Evolutionary conservation across 1,139 yeast species (phyloP), one percentile per base, ranked within the genome.

Genomic region (Suhomyces ambrosiae): DNA sequence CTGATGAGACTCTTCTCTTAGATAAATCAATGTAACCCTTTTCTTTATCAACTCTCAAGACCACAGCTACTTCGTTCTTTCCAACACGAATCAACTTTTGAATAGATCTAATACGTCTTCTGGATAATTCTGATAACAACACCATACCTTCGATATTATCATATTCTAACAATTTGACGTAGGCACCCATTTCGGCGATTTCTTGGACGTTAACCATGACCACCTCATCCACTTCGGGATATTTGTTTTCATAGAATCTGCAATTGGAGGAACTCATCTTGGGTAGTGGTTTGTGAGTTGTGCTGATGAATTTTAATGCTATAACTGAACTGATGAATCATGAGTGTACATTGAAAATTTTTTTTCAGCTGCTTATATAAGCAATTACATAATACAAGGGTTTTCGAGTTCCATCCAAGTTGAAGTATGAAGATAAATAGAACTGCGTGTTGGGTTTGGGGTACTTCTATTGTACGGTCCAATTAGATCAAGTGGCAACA

Each of bases 121-220:
- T 87, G 25, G 97, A 89, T 54, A 92, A 79, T 70, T 92, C 99
- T 27, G 96, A 86, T 56, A 92, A 79, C 53, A 92, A 76, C 45
- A 92, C 96, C 99, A 92, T 92, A 58, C 98, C 99, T 70, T 92
- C 98, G 58, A 92, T 90, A 63, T 90, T 94, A 70, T 92, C 97
- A 63, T 94, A 92, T 68, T 92, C 99, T 50, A 92, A 77, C 50
- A 92, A 77, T 65, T 89, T 90, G 50, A 92, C 99, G 61, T 89
- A 89, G 12, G 96, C 96, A 42, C 96, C 97, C 97, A 89, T 89
- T 65, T 89, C 97, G 52, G 96, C 97, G 55, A 89, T 89, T 64
- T 89, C 96, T 73, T 88, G 96, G 57, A 92, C 98, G 66, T 92
- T 92, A 60, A 92, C 98, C 92, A 92, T 90, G 48, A 92, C 97